Evolutionary conservation across 1,284 basidiomycete species (phyloP).

Genomic region (Ceratobasidium papillatum): DNA sequence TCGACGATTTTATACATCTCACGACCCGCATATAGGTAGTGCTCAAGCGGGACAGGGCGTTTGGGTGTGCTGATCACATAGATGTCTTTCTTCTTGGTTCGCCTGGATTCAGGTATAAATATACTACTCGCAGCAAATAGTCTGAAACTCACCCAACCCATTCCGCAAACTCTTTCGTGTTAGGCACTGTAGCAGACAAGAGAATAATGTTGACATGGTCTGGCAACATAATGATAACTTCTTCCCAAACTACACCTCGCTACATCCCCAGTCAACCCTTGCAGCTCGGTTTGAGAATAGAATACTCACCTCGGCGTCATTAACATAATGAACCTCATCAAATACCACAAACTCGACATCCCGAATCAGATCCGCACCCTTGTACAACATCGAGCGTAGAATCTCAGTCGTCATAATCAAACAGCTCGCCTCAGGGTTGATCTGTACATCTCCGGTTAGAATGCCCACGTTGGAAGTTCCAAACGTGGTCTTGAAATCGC

Average conservation of each 20-base stretch:
- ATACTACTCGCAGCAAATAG: slow-evolving; percentile 28
- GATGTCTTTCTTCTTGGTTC: slow-evolving; percentile 99
- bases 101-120: slow-evolving; percentile 59
- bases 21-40: slow-evolving; percentile 93
- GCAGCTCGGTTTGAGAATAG: neutral
- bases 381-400: slow-evolving; percentile 97
- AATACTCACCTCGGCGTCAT: slow-evolving; percentile 88
- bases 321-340: slow-evolving; percentile 99
- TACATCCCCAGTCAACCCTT: slow-evolving; percentile 51
- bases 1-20: slow-evolving; percentile 95
- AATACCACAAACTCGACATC: slow-evolving; percentile 99
- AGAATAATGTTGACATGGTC: slow-evolving; percentile 98
- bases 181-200: slow-evolving; percentile 97
- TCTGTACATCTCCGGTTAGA: slow-evolving; percentile 98
- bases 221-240: slow-evolving; percentile 99
- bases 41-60: slow-evolving; percentile 96
- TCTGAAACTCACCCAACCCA: slow-evolving; percentile 90
- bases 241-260: slow-evolving; percentile 99
- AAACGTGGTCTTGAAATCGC: slow-evolving; percentile 98
- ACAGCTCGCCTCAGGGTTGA: slow-evolving; percentile 97
- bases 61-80: slow-evolving; percentile 98
- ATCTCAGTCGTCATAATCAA: slow-evolving; percentile 99
- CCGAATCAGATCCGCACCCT: slow-evolving; percentile 96
- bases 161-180: slow-evolving; percentile 97
- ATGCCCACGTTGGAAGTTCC: slow-evolving; percentile 94